Conservation (phyloP, 306 rosid species). For the Rosa persica region DNA sequence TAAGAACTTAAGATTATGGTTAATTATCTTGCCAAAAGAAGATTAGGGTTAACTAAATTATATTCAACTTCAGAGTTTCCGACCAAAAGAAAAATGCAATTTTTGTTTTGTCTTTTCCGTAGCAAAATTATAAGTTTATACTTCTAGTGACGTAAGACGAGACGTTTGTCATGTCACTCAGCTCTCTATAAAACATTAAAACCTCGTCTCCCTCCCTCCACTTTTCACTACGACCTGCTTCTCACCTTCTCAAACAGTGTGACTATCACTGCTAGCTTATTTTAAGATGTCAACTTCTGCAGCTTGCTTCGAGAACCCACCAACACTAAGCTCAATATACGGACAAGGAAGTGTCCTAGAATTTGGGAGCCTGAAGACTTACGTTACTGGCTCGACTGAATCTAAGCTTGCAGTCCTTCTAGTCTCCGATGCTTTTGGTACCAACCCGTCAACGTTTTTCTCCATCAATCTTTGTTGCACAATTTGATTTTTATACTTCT, state of each 20-base stretch:
- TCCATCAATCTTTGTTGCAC: slow-evolving; percentile 1
- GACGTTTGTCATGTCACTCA: not conserved
- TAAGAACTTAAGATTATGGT: too few relatives aligned
- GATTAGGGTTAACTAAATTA: too few relatives aligned
- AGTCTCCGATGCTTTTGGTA: slow-evolving; percentile 50
- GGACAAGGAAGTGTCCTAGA: slow-evolving; percentile 36
- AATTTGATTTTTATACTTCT: not conserved
- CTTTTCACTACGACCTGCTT: not conserved
- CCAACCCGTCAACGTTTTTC: not conserved
- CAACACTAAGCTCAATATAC: slow-evolving; percentile 31
- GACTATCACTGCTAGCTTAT: too few relatives aligned
- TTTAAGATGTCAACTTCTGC: slow-evolving; percentile 38
- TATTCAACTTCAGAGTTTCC: too few relatives aligned
- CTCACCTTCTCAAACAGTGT: not conserved
- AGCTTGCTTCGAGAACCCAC: slow-evolving; percentile 44
- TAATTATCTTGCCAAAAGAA: too few relatives aligned
- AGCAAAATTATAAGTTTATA: too few relatives aligned
- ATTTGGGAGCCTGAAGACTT: slow-evolving; percentile 41
- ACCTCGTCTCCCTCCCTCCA: not conserved
- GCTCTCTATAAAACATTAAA: not conserved
- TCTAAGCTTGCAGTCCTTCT: slow-evolving; percentile 51
- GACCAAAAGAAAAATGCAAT: too few relatives aligned
- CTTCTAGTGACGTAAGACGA: not conserved
- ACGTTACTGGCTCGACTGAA: slow-evolving; percentile 42
- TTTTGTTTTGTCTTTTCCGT: too few relatives aligned